These are phyloP conservation scores for Fusarium multiceps DNA, from an alignment of 2,329 filamentous ascomycete genomes.

Conservation along the genomic window DNA sequence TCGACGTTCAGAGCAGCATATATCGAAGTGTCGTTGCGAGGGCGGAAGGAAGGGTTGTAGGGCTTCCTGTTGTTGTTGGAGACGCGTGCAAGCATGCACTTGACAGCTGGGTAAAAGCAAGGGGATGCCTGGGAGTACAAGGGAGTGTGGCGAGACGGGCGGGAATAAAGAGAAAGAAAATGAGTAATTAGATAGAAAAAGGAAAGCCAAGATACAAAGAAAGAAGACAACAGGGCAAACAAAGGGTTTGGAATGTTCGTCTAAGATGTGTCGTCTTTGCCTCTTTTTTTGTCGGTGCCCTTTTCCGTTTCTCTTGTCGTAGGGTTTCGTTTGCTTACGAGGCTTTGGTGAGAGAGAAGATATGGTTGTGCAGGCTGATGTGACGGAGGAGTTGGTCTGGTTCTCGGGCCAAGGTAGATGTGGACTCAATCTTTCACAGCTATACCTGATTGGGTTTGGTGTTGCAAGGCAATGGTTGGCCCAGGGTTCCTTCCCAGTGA, in stretches of 20 bases:
- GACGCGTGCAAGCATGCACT: constrained; percentile 28
- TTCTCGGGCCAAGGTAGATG: constrained; percentile 27
- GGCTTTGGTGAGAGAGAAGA: constrained; percentile 41
- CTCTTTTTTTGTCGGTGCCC: background rate
- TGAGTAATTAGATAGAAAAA: constrained; percentile 12
- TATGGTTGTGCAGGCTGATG: constrained; percentile 41
- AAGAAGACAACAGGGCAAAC: background rate
- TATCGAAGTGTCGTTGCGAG: constrained; percentile 12
- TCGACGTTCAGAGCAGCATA: constrained; percentile 4
- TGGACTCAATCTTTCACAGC: constrained; percentile 11
- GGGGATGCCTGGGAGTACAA: constrained; percentile 27
- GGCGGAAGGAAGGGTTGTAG: constrained; percentile 20
- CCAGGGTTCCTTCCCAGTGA: constrained; percentile 5
- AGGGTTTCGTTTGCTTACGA: constrained; percentile 36
- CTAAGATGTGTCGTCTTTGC: constrained; percentile 13
- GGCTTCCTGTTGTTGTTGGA: constrained; percentile 2
- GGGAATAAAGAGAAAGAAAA: constrained; percentile 9
- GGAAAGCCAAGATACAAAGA: background rate
- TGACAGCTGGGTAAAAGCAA: constrained; percentile 20
- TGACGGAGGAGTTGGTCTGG: constrained; percentile 40
- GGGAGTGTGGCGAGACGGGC: constrained; percentile 26
- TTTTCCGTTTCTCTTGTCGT: background rate
- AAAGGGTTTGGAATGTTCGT: background rate
- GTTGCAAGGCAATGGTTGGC: background rate
- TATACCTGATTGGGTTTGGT: background rate